These are phyloP conservation scores for Diaporthe australafricana DNA, from an alignment of 2,329 filamentous ascomycete genomes.

Conservation along the genomic window DNA sequence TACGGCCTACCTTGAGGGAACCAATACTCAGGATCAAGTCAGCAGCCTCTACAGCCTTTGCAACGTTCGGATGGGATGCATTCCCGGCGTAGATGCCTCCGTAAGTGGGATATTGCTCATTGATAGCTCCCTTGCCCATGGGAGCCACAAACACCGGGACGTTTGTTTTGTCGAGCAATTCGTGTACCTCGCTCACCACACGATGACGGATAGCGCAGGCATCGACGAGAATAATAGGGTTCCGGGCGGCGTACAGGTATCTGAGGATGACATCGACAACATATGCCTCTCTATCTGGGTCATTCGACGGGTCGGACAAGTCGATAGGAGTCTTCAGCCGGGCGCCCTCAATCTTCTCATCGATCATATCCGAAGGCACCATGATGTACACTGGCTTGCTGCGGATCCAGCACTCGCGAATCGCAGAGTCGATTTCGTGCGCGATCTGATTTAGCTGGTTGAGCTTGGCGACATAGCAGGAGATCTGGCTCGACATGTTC, in stretches of 20 bases:
- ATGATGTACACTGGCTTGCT: conserved; percentile 87
- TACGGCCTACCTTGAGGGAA: conserved; percentile 61
- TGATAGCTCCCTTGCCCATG: conserved; percentile 88
- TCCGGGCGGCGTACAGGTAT: conserved; percentile 78
- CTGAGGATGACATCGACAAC: conserved; percentile 84
- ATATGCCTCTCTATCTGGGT: conserved; percentile 79
- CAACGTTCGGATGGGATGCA: conserved; percentile 75
- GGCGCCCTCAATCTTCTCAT: conserved; percentile 80
- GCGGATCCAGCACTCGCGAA: conserved; percentile 78
- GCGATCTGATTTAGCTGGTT: conserved; percentile 78
- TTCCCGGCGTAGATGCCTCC: conserved; percentile 88
- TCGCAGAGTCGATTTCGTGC: conserved; percentile 79
- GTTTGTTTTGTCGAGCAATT: conserved; percentile 77
- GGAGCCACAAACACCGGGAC: conserved; percentile 89
- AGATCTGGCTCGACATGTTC: conserved; percentile 80
- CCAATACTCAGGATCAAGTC: conserved; percentile 80
- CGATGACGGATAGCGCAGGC: conserved; percentile 84
- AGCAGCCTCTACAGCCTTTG: conserved; percentile 72
- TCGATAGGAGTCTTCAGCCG: conserved; percentile 78
- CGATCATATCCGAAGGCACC: conserved; percentile 83
- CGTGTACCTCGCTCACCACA: conserved; percentile 77
- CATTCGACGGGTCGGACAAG: conserved; percentile 72
- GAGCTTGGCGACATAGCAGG: conserved; percentile 77
- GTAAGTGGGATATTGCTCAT: conserved; percentile 81
- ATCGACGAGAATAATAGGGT: conserved; percentile 84